These are phyloP conservation scores for Cyclotella choctawhatcheeana DNA, from an alignment of 108 stramenopile species.

Conservation along the genomic window DNA sequence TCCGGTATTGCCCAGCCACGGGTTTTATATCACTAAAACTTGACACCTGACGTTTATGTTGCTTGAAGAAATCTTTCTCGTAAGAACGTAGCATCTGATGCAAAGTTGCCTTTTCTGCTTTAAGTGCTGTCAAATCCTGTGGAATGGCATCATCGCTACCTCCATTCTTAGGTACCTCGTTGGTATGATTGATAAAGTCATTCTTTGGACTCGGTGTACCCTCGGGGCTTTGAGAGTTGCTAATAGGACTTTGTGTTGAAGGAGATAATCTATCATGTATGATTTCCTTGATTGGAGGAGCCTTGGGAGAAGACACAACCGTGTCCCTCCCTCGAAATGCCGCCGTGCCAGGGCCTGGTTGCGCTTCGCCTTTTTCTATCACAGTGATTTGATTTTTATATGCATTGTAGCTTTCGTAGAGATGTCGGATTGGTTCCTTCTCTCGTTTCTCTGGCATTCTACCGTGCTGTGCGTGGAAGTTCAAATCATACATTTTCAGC, in stretches of 20 bases:
- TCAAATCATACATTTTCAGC: conserved; percentile 92
- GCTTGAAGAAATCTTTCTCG: conserved; percentile 88
- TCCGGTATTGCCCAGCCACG: conserved; percentile 90
- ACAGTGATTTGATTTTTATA: conserved; percentile 82
- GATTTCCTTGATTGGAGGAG: conserved; percentile 26
- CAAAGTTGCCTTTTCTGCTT: conserved; percentile 80
- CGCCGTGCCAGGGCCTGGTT: conserved; percentile 48
- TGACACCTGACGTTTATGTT: conserved; percentile 86
- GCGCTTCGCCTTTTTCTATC: conserved; percentile 69
- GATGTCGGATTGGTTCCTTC: conserved; percentile 97
- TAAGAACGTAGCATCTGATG: conserved; percentile 91
- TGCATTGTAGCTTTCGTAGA: conserved; percentile 94
- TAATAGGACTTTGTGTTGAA: conserved; percentile 13
- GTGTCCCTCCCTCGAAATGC: conserved; percentile 46
- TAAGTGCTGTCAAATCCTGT: conserved; percentile 75
- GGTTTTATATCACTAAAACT: conserved; percentile 90
- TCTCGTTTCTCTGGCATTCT: conserved; percentile 95
- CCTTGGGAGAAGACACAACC: conserved; percentile 27
- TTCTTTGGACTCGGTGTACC: conserved; percentile 3
- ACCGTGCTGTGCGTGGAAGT: conserved; percentile 81
- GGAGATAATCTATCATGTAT: conserved; percentile 29
- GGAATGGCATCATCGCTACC: conserved; percentile 26
- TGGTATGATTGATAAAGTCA: not conserved
- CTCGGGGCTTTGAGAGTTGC: conserved; percentile 19
- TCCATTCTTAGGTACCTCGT: not conserved